phyloP scores from a whole-genome alignment of 768 basidiomycete species.

The Mycena maculata region DNA sequence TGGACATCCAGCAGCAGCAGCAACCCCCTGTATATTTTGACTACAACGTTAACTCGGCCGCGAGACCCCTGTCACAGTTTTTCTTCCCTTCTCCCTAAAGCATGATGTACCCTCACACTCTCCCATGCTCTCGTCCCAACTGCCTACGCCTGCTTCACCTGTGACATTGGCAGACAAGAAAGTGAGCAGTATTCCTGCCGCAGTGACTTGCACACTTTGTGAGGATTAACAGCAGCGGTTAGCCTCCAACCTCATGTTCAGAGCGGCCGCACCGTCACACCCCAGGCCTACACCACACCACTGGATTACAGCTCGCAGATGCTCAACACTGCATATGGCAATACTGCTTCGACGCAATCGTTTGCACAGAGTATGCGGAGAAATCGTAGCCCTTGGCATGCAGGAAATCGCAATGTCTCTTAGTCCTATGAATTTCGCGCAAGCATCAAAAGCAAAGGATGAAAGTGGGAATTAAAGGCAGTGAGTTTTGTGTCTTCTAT shows the following conservation, averaged over 20 bases:
- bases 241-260: constrained; percentile 54
- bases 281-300: too few species aligned
- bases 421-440: constrained; percentile 86
- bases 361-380: constrained; percentile 56
- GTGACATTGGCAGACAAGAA: constrained; percentile 65
- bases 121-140: constrained; percentile 62
- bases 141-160: constrained; percentile 48
- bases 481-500: constrained; percentile 53
- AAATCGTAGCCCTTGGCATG: constrained; percentile 58
- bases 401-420: constrained; percentile 53
- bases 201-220: constrained; percentile 16
- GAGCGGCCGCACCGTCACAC: constrained; percentile 57
- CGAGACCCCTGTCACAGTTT: constrained; percentile 67
- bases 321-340: constrained; percentile 61
- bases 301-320: constrained; percentile 63
- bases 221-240: constrained; percentile 57
- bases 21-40: constrained; percentile 71
- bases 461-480: constrained; percentile 85
- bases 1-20: constrained; percentile 59
- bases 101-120: constrained; percentile 72
- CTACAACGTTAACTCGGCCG: constrained; percentile 61
- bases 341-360: constrained; percentile 47
- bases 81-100: constrained; percentile 70
- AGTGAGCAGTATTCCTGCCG: constrained; percentile 50
- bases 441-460: constrained; percentile 65